These are phyloP conservation scores for Hondaea fermentalgiana DNA, from an alignment of 108 stramenopile species.

Conservation along the genomic window DNA sequence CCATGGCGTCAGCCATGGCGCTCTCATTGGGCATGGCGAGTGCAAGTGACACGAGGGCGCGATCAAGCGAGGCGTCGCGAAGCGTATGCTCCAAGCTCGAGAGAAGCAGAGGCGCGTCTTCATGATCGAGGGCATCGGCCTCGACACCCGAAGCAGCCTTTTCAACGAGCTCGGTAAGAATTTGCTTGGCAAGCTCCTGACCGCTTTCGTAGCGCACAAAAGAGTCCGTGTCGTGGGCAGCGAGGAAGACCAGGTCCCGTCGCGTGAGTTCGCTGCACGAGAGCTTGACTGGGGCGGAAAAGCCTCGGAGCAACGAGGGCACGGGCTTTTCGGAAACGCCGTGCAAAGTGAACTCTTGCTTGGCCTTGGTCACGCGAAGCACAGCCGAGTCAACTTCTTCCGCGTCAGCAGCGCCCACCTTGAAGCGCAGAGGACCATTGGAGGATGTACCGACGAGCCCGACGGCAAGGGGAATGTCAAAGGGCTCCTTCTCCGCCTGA, in stretches of 20 bases:
- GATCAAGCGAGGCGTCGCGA: not conserved
- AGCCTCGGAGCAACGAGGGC: constrained; percentile 75
- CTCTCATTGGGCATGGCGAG: not conserved
- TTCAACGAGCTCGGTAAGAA: not conserved
- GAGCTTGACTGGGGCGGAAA: constrained; percentile 89
- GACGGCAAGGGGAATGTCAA: constrained; percentile 84
- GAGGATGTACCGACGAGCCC: constrained; percentile 74
- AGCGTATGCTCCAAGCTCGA: not conserved
- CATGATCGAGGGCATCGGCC: not conserved
- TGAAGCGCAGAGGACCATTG: constrained; percentile 67
- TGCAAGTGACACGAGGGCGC: not conserved
- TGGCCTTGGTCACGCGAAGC: constrained; percentile 41
- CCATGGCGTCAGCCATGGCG: not conserved
- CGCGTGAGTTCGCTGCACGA: constrained; percentile 20
- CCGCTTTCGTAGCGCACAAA: constrained; percentile 50
- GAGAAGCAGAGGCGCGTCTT: not conserved
- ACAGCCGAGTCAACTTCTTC: constrained; percentile 62
- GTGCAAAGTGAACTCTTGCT: constrained; percentile 19
- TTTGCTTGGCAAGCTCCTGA: constrained; percentile 25
- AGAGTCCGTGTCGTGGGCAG: constrained; percentile 48
- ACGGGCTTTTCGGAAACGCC: constrained; percentile 56
- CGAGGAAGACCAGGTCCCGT: constrained; percentile 24
- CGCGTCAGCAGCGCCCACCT: constrained; percentile 72
- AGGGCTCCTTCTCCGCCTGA: constrained; percentile 46
- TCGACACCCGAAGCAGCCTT: not conserved